Base-by-base conservation (phyloP, 2,329 filamentous ascomycete genomes). In the Balansia obtecta region DNA sequence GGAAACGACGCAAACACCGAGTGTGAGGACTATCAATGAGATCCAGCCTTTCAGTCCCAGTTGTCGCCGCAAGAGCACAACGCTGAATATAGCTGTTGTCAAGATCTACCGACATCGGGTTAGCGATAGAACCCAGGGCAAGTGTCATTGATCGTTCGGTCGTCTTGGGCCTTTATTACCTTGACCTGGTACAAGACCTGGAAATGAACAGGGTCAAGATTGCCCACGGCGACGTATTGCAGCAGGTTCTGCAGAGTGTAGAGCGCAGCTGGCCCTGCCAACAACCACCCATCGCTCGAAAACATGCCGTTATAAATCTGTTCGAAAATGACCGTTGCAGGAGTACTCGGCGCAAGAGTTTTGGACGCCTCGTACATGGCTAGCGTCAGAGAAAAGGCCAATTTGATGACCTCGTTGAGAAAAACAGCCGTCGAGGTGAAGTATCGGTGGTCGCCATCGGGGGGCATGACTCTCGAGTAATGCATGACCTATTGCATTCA, bases 191-290 rank as follows among this genome's bases (percentile, higher is more conserved):
- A 95, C 27, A 93, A 80, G 52, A 95, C 83, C 66, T 96, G 90
- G 63, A 96, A 97, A 49, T 91, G 89, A 4, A 93, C 88, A 0
- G 91, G 86, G 60, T 95, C 88, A 59, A 97, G 68, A 58, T 97
- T 96, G 54, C 87, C 88, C 11, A 96, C 81, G 1, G 88, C 91
- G 48, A 94, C 79, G 62, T 96, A 98, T 65, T 96, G 88, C 49
- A 97, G 71, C n/a, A 86, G 86, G 62, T 96, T 97, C 61, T 96
- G 88, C 30, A 96, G 65, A 0, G 91, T 95, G 64, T 95, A 97
- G 1, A 97, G 74, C 4, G 82, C 76, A 4, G 91, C 93, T 0
- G 91, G 93, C 41, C 97, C 82, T 9, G 88, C 88, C 55, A 98
- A 71, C 67, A 95, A 95, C 91, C 91, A 97, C 57, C 89, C 89